Evolutionary conservation across 371 early-diverging fungal species (phyloP), one percentile per base, ranked within the genome.

Genomic region (Chytridium lagenaria): DNA sequence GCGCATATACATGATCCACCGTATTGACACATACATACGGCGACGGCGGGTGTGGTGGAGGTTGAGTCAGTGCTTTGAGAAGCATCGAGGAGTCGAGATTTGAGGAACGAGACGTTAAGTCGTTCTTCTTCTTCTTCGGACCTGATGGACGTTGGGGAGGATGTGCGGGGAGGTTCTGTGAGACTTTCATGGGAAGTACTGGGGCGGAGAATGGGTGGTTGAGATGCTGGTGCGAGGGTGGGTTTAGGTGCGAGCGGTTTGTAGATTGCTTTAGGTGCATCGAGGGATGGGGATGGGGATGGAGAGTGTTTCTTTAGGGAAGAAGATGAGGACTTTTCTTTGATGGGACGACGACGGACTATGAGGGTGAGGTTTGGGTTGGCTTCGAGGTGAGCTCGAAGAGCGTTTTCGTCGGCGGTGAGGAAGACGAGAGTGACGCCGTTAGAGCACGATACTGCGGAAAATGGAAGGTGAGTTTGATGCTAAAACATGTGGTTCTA

Each of bases 1-100:
- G 72, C n/a, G 34, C 72, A 71, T 22, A 71, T 66, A 38, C 72
- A 71, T 52, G 33, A 26, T 19, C 67, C 67, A 22, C 72, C 72
- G 26, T 49, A 64, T 3, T 71, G 72, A 50, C 72, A 71, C 12
- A 5, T 65, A 55, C 72, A 71, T 1, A 66, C 33, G 50, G 7
- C 7, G 57, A 57, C 23, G 7, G 57, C 44, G 7, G 44, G 12
- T 44, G 44, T 19, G 7, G 44, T 7, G 44, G 7, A 19, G 7
- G 12, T 44, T 30, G 61, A 33, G 38, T 15, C 5, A 69, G 7
- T 52, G 37, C 69, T 33, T 23, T 69, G 44, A 44, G 7, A 19
- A 44, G 44, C 19, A 12, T 44, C 44, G 44, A 44, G 44, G 19
- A 44, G 44, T 19, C 44, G 44, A 12, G 44, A 44, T 44, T 44